Evolutionary conservation across 495 filamentous ascomycete genomes (phyloP), one percentile per base, ranked within the genome.

Genomic region (Emericellopsis terricola): DNA sequence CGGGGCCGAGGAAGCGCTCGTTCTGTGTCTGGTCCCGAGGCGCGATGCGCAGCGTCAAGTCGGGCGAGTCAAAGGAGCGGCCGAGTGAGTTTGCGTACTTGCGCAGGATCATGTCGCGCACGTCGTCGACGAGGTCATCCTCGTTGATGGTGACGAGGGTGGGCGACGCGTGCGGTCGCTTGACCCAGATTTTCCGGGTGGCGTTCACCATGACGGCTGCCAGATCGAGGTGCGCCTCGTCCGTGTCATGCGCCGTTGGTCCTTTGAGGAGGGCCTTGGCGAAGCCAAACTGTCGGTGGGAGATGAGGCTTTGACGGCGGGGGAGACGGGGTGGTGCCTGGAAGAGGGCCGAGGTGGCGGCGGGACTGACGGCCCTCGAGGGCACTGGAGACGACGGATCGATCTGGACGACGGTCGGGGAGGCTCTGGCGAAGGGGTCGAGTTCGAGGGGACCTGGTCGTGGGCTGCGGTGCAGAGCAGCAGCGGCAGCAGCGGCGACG

Each of bases 11-110:
- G 4, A 67, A 51, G 18, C 86, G 72, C 45, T 84, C 82, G 17
- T 62, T 57, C 38, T 86, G 74, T 20, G 71, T 62, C 34, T 85
- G 62, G 52, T 96, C 89, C 14, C 86, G 78, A n/a, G 87, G 66
- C 51, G 85, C 81, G 48, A 92, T 92, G 19, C 59, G 77, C 37
- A 94, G 71, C 10, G 71, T 68, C 35, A 96, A 60, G 53, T 97
- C 89, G 15, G 89, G 91, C 11, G 89, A 63, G 57, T 97, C 89
- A 45, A 83, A 94, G 16, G 62, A 78, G 45, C 71, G 73, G 6
- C 87, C 91, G 19, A 97, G 59, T 7, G 85, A 87, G 54, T 97
- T 97, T 33, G 70, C 73, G 51, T 94, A 97, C 57, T 94, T 96
- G 42, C 69, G 71, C 42, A 97, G 59, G 17, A 96, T 85, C 67